Base-by-base conservation (phyloP, 2,329 filamentous ascomycete genomes). In the Drechslera avenae region DNA sequence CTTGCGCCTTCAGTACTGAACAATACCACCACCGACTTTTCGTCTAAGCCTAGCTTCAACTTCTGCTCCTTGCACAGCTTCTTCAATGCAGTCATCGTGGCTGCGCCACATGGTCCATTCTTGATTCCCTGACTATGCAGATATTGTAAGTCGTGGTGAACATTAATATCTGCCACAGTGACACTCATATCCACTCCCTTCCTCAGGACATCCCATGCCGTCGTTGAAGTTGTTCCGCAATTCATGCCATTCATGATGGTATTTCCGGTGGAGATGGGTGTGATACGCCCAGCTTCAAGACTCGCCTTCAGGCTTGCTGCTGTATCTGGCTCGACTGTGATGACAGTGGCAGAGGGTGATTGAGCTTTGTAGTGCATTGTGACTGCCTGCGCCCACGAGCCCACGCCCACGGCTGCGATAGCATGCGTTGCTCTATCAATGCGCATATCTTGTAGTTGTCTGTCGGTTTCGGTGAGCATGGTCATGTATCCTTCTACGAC, bases 401-500 rank as follows among this genome's bases (percentile, higher is more conserved):
- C 89, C 0, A 89, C 88, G 0, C 90, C 89, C 1, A 88, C 86
- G 0, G 89, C 86, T 0, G 82, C 81, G 12, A 93, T 69, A 23
- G 86, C 79, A 8, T 83, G 73, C 0, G 76, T 81, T 5, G 79
- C 75, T 3, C 72, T 54, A 4, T 63, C 57, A 0, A 73, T 67
- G 1, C 46, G 53, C 0, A 75, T 57, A 0, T 73, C 71, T 0
- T 77, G 65, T 8, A 87, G 64, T 63, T 92, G 88, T 16, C 76
- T 67, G 41, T 91, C 87, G 0, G 84, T 76, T 64, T 94, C 90
- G 3, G 73, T 68, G 54, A 92, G 76, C 81, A 92, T 86, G 0
- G 88, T 91, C 4, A 78, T 79, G 62, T 93, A 94, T 0, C 90
- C 90, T 53, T 93, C 85, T 0, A 91, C 86, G 17, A 92, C 87